Evolutionary conservation across 2,329 filamentous ascomycete species (phyloP), one percentile per base, ranked within the genome.

Genomic region (Trichophyton rubrum): DNA sequence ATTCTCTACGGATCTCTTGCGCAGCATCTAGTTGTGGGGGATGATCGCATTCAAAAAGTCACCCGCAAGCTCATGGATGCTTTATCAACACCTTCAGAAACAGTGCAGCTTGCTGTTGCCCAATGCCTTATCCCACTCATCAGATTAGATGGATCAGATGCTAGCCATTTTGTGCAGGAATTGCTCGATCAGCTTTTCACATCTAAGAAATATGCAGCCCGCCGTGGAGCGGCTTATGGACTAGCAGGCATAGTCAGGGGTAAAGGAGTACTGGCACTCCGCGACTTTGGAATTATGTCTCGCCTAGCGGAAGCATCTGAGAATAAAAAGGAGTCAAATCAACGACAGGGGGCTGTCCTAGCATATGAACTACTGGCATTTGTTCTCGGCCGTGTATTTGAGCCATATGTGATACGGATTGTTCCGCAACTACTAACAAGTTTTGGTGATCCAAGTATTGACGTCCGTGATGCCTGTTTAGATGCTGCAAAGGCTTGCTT

Each of bases 1-100:
- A 93, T 99, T 67, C 87, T 99, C 72, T 99, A 99, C 68, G 93
- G 93, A 71, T 92, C 95, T 58, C 78, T 99, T 41, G 93, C 91
- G 49, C 85, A 89, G 58, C 93, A 99, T 77, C 77, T 99, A 62
- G 84, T 88, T 66, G 75, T 85, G 6, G 90, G 90, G n/a, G 93
- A 99, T 72, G 77, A 84, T 65, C 91, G 95, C 68, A 84, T 97
- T 56, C 90, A 91, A 0, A 85, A 87, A 61, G 93, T 99, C 53
- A 86, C 99, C 58, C 86, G 92, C 66, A 85, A 90, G 64, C 79
- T 99, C 22, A 80, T 99, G 60, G 84, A 85, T 22, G 96, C 95
- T 5, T 79, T 99, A 51, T 93, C 87, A 72, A 97, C 92, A 11
- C 93, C 93, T 30, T 97, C 93, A 0, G 93, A 99, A 73, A 91